A percentile compares a stretch with the other conserved stretches of the same genome.
Conservation (phyloP, 2,329 filamentous ascomycete species). For the Fusarium sp. region DNA sequence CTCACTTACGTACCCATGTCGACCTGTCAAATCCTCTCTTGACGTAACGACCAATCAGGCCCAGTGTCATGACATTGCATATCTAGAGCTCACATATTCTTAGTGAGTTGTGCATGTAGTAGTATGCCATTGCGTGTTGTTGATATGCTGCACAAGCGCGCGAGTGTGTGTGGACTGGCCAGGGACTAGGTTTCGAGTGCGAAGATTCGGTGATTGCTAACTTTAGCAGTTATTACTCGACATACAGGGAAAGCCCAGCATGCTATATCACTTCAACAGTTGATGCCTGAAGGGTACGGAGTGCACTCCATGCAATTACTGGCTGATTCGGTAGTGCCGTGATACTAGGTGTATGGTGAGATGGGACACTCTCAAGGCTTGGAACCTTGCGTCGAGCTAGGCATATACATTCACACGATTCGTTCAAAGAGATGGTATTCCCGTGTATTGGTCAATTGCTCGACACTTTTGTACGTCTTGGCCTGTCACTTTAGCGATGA, state of each 20-base stretch:
- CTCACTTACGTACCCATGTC: slow-evolving; percentile 14
- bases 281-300: slow-evolving; percentile 1
- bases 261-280: neutral
- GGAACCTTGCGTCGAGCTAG: neutral
- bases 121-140: neutral
- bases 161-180: slow-evolving; percentile 14
- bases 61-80: neutral
- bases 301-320: neutral
- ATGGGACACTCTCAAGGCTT: neutral
- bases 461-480: neutral
- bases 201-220: slow-evolving; percentile 16
- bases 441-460: neutral
- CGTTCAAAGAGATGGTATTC: neutral
- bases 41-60: slow-evolving; percentile 14
- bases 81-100: slow-evolving; percentile 10
- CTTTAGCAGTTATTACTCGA: neutral
- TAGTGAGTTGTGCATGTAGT: slow-evolving; percentile 1
- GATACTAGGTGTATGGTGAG: neutral
- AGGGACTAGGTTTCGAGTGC: slow-evolving; percentile 20
- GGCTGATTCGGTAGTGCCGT: neutral
- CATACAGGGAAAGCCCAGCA: neutral
- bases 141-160: slow-evolving; percentile 14
- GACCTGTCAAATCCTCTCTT: slow-evolving; percentile 3
- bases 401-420: neutral
- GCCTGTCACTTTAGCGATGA: too few species aligned